phyloP scores from a whole-genome alignment of 495 filamentous ascomycete species.

The Penicillium canescens region DNA sequence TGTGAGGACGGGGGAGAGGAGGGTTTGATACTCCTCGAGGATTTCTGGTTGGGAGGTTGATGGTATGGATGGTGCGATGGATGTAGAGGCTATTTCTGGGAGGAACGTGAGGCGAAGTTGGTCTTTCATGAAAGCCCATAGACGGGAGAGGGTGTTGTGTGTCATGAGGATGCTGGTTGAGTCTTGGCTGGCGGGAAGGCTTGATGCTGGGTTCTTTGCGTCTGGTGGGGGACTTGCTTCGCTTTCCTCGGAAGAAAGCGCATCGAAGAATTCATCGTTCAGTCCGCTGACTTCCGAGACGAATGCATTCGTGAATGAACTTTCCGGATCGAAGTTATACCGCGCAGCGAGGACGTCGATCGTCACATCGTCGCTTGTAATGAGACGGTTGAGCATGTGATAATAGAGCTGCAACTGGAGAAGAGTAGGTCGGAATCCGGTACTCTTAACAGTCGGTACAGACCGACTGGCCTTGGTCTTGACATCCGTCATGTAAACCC shows the following conservation, averaged over 20 bases:
- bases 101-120: constrained; percentile 67
- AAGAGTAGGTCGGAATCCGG: constrained; percentile 71
- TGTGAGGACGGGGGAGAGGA: constrained; percentile 47
- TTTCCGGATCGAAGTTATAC: constrained; percentile 63
- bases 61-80: constrained; percentile 42
- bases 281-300: constrained; percentile 74
- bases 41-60: constrained; percentile 57
- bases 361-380: constrained; percentile 66
- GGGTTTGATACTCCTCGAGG: constrained; percentile 52
- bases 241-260: constrained; percentile 31
- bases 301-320: constrained; percentile 74
- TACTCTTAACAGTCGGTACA: constrained; percentile 59
- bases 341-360: constrained; percentile 65
- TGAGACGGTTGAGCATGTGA: constrained; percentile 74
- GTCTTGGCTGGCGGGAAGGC: constrained; percentile 38
- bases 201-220: constrained; percentile 10
- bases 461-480: constrained; percentile 73
- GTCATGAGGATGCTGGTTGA: constrained; percentile 55
- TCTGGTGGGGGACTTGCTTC: constrained; percentile 34
- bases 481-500: constrained; percentile 80
- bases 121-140: constrained; percentile 69
- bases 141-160: constrained; percentile 57
- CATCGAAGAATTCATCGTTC: constrained; percentile 57
- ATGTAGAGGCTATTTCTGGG: constrained; percentile 16
- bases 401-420: constrained; percentile 93